A percentile compares a stretch with the other conserved stretches of the same genome.
phyloP scores from a whole-genome alignment of 805 yeast genomes.

The Monosporozyma servazzii region DNA sequence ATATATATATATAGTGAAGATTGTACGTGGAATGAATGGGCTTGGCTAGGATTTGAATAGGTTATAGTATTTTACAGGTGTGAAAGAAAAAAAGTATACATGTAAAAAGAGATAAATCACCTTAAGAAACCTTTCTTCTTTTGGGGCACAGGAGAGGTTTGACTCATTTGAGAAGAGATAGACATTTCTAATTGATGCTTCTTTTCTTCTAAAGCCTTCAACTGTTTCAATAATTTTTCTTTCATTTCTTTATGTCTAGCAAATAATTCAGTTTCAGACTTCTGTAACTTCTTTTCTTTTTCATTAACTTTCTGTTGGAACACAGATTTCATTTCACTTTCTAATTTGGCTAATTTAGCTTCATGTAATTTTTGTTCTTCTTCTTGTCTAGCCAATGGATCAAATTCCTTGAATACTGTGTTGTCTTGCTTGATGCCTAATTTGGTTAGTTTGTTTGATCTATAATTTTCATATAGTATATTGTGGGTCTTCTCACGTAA shows the following conservation, averaged over 20 bases:
- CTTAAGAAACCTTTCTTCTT: constrained; percentile 68
- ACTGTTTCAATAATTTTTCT: constrained; percentile 81
- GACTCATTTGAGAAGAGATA: constrained; percentile 31
- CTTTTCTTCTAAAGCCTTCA: constrained; percentile 84
- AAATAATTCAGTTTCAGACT: constrained; percentile 92
- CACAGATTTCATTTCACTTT: constrained; percentile 90
- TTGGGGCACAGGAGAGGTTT: constrained; percentile 43
- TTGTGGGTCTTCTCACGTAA: constrained; percentile 77
- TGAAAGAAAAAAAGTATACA: not conserved
- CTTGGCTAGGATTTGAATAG: not conserved
- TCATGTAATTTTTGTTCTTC: constrained; percentile 91
- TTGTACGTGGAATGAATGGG: not conserved
- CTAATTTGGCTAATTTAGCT: constrained; percentile 88
- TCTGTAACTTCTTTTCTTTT: constrained; percentile 94
- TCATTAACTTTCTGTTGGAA: constrained; percentile 94
- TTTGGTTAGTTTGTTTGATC: constrained; percentile 67
- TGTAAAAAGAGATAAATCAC: not conserved
- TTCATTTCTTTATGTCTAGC: constrained; percentile 95
- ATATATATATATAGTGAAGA: not conserved
- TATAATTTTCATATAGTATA: constrained; percentile 74
- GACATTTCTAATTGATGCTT: constrained; percentile 62
- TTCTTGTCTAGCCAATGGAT: constrained; percentile 84
- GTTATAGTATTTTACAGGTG: not conserved
- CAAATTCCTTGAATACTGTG: constrained; percentile 87
- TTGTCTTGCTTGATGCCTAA: constrained; percentile 91